phyloP scores from a whole-genome alignment of 2,329 filamentous ascomycete species.

The Camptophora hylomeconis region DNA sequence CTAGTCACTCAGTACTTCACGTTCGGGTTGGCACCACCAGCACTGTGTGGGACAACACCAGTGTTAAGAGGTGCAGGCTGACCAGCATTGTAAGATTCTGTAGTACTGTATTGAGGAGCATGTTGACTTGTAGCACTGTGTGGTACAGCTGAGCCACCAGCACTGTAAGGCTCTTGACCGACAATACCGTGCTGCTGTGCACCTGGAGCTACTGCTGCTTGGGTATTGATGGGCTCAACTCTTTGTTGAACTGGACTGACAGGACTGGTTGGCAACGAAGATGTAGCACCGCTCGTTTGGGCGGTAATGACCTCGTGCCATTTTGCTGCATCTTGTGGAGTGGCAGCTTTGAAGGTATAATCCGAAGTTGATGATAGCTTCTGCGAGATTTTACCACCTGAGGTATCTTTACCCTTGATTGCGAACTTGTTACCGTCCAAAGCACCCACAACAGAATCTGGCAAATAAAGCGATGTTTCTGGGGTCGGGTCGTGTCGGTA shows the following conservation, averaged over 20 bases:
- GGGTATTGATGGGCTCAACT: background rate
- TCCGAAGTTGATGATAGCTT: conserved; percentile 72
- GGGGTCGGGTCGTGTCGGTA: conserved; percentile 61
- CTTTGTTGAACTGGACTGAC: too few species aligned
- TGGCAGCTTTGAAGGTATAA: conserved; percentile 77
- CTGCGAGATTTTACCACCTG: conserved; percentile 61
- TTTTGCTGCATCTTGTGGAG: conserved; percentile 62
- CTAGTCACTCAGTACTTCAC: too few species aligned
- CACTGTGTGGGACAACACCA: too few species aligned
- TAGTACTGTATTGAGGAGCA: too few species aligned
- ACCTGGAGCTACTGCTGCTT: background rate
- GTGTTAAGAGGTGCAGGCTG: too few species aligned
- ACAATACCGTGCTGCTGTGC: background rate
- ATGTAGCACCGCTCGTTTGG: conserved; percentile 8
- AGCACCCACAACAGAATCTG: conserved; percentile 69
- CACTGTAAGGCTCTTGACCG: too few species aligned
- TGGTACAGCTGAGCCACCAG: too few species aligned
- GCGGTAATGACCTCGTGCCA: conserved; percentile 63
- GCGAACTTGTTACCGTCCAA: conserved; percentile 73
- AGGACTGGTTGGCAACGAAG: conserved; percentile 14
- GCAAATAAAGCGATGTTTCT: conserved; percentile 81
- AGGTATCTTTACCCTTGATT: conserved; percentile 87
- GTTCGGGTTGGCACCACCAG: too few species aligned
- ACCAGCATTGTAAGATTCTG: too few species aligned
- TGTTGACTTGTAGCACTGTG: too few species aligned